Conservation (phyloP, 2,329 filamentous ascomycete genomes). For the Diaporthe caulivora region DNA sequence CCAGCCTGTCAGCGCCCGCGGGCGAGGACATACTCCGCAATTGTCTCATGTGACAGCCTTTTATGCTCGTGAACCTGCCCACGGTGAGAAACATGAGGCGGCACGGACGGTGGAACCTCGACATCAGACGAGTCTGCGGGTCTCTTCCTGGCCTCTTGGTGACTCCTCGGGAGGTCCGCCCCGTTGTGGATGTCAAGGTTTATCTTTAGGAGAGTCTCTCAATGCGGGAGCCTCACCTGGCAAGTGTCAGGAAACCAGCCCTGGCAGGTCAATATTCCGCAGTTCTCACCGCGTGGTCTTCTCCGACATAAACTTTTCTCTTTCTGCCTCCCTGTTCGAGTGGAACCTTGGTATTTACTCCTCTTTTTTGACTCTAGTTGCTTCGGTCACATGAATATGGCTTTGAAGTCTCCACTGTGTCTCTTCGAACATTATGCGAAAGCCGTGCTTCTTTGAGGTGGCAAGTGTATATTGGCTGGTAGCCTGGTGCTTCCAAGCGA, state of each 20-base stretch:
- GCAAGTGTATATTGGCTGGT: neutral
- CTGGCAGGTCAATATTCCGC: neutral
- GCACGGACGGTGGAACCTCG: constrained; percentile 18
- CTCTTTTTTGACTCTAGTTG: neutral
- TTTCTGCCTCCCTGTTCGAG: neutral
- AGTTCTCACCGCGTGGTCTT: constrained; percentile 1
- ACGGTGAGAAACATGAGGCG: constrained; percentile 15
- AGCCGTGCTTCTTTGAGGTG: constrained; percentile 23
- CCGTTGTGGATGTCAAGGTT: constrained; percentile 7
- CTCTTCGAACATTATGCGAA: constrained; percentile 11
- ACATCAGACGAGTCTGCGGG: constrained; percentile 21
- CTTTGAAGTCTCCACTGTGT: neutral
- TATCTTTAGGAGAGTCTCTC: constrained; percentile 1
- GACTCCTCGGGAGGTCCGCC: constrained; percentile 1
- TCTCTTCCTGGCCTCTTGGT: neutral
- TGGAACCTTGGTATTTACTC: neutral
- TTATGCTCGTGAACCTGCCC: constrained; percentile 13
- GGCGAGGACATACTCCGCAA: constrained; percentile 6
- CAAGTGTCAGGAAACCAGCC: neutral
- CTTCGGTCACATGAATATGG: constrained; percentile 8
- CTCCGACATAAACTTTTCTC: neutral
- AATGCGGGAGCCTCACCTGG: constrained; percentile 12
- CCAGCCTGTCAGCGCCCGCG: neutral
- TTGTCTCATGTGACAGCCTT: constrained; percentile 23
- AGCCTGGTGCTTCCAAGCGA: neutral